Evolutionary conservation across 257 asterid genomes (phyloP).

Genomic region (Thymus mandschuricus): DNA sequence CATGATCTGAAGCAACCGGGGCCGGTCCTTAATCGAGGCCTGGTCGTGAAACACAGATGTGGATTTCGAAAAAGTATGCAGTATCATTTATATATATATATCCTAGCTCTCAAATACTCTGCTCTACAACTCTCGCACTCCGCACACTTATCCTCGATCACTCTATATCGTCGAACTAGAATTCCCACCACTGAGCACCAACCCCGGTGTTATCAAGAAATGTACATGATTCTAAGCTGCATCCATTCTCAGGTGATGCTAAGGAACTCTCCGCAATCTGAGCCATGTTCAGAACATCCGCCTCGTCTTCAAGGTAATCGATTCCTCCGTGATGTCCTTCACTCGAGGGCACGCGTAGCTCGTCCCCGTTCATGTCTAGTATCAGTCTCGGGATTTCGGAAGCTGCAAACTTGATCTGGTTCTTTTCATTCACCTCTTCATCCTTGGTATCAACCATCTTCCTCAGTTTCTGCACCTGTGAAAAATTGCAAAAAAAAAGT

Average conservation of each 20-base stretch:
- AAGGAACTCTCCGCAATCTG: slow-evolving; percentile 45
- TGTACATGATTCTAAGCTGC: slow-evolving; percentile 49
- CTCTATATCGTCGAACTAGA: slow-evolving; percentile 27
- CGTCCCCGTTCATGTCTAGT: slow-evolving; percentile 33
- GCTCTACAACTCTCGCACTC: background rate
- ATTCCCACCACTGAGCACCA: slow-evolving; percentile 47
- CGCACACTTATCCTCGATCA: slow-evolving; percentile 8
- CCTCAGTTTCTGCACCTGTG: slow-evolving; percentile 65
- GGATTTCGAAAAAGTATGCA: background rate
- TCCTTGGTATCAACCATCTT: slow-evolving; percentile 37
- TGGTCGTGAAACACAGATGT: background rate
- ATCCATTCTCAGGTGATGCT: slow-evolving; percentile 43
- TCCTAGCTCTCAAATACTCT: slow-evolving; percentile 12
- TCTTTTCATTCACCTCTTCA: slow-evolving; percentile 34
- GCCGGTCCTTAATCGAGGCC: slow-evolving; percentile 5
- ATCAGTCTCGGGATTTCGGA: slow-evolving; percentile 36
- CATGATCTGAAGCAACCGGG: background rate
- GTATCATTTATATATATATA: background rate
- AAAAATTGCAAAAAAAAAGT: slow-evolving; percentile 7
- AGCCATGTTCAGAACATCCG: slow-evolving; percentile 36
- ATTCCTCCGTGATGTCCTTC: slow-evolving; percentile 27
- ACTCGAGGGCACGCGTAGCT: slow-evolving; percentile 34
- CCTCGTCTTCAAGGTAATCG: slow-evolving; percentile 51
- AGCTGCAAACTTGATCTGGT: slow-evolving; percentile 22
- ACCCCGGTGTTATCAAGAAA: slow-evolving; percentile 45